Percentiles rank a stretch among this genome's conserved stretches.
Conservation (phyloP, 1,284 basidiomycete species). For the Amylostereum areolatum region DNA sequence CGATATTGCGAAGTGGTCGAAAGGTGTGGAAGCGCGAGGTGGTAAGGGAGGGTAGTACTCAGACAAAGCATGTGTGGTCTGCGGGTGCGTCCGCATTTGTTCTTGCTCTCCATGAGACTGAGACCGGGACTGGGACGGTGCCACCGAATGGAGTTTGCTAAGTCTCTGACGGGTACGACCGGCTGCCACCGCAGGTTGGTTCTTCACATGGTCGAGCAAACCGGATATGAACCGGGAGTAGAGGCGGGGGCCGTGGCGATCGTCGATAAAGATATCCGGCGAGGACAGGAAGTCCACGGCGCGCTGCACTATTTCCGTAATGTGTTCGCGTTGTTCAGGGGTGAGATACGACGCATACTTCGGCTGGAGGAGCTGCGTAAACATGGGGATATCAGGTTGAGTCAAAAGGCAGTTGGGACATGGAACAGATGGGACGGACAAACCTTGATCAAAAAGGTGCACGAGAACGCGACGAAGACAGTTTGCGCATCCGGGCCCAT, state of each 20-base stretch:
- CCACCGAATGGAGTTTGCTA: too few species aligned
- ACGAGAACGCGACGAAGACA: slow-evolving; percentile 81
- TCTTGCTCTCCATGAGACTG: too few species aligned
- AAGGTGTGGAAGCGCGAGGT: slow-evolving; percentile 35
- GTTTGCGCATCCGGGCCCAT: slow-evolving; percentile 81
- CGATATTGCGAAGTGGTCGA: slow-evolving; percentile 39
- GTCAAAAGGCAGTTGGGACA: not conserved
- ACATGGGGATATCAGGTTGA: not conserved
- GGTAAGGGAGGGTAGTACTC: slow-evolving; percentile 8
- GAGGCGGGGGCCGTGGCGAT: slow-evolving; percentile 68
- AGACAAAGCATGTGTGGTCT: not conserved
- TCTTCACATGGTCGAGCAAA: slow-evolving; percentile 43
- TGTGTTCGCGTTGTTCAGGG: slow-evolving; percentile 50
- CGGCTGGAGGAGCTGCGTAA: slow-evolving; percentile 58
- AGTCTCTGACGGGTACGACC: too few species aligned
- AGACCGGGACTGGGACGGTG: too few species aligned
- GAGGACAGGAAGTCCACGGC: slow-evolving; percentile 61
- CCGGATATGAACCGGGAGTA: slow-evolving; percentile 70
- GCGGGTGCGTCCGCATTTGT: too few species aligned
- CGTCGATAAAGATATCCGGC: slow-evolving; percentile 65
- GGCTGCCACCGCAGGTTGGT: not conserved
- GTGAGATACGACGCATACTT: slow-evolving; percentile 59
- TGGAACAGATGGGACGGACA: slow-evolving; percentile 27
- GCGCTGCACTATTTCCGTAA: slow-evolving; percentile 53
- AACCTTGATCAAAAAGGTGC: slow-evolving; percentile 68